Conservation (phyloP, 306 rosid species). For the Quercus rubra region DNA sequence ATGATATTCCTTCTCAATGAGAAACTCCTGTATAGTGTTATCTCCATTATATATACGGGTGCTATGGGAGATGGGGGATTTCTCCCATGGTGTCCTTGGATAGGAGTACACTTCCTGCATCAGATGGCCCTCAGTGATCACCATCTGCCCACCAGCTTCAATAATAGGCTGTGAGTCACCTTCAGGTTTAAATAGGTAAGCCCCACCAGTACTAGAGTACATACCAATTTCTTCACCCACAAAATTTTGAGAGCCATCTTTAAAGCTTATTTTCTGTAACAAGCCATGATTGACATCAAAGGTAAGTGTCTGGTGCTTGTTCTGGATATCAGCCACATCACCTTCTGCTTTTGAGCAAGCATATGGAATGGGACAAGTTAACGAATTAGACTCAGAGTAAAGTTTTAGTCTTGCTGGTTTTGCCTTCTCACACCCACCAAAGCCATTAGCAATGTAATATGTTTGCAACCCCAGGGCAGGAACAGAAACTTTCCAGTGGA, state of each 20-base stretch:
- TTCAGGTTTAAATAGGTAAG: constrained; percentile 79
- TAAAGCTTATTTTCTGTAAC: constrained; percentile 58
- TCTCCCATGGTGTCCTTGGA: constrained; percentile 75
- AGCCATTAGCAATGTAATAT: constrained; percentile 62
- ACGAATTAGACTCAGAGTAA: constrained; percentile 48
- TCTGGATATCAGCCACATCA: constrained; percentile 60
- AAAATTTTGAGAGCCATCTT: constrained; percentile 40
- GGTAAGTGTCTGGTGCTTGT: constrained; percentile 66
- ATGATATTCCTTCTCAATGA: constrained; percentile 91
- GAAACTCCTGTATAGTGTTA: constrained; percentile 61
- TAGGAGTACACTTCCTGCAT: constrained; percentile 85
- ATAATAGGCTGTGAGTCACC: constrained; percentile 72
- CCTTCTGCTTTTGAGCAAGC: constrained; percentile 54
- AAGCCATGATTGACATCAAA: constrained; percentile 68
- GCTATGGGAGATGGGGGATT: constrained; percentile 82
- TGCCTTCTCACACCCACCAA: constrained; percentile 69
- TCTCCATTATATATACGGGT: constrained; percentile 78
- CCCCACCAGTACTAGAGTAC: constrained; percentile 82
- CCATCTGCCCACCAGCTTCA: constrained; percentile 64
- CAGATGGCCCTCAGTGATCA: constrained; percentile 74
- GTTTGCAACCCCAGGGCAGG: constrained; percentile 90
- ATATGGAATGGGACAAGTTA: constrained; percentile 72
- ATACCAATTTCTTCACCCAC: constrained; percentile 85
- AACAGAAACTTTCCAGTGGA: constrained; percentile 76
- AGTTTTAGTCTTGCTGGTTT: constrained; percentile 62